Evolutionary conservation across 2,329 filamentous ascomycete species (phyloP).

Genomic region (Rutstroemia sp.): DNA sequence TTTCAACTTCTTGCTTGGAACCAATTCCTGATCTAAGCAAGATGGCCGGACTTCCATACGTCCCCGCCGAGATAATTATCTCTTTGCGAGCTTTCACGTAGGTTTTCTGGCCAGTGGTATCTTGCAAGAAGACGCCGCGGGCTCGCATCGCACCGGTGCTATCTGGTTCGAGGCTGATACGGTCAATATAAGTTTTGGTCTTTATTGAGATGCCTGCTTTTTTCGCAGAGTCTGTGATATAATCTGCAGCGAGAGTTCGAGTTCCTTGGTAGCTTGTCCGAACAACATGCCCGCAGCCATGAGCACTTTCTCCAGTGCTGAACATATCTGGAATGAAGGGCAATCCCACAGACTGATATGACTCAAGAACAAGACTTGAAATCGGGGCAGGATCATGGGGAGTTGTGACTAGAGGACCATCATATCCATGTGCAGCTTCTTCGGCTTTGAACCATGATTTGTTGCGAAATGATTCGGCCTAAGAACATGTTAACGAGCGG

Average conservation of each 20-base stretch:
- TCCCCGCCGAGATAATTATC: constrained; percentile 42
- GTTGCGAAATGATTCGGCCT: neutral
- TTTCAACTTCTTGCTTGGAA: constrained; percentile 34
- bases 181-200: neutral
- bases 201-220: neutral
- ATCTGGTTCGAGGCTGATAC: neutral
- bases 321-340: neutral
- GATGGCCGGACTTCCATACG: constrained; percentile 44
- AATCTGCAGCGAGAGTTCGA: neutral
- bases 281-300: neutral
- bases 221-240: neutral
- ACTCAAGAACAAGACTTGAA: neutral
- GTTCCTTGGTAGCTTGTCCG: neutral
- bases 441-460: neutral
- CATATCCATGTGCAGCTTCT: neutral
- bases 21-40: constrained; percentile 46
- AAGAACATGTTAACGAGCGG: neutral
- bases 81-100: constrained; percentile 29
- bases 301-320: neutral
- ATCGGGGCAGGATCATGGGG: neutral
- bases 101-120: neutral
- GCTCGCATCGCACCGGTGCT: neutral
- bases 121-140: neutral
- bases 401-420: neutral
- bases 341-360: neutral